Evolutionary conservation across 441 rosid species (phyloP).

Genomic region (Brassica hybrid): DNA sequence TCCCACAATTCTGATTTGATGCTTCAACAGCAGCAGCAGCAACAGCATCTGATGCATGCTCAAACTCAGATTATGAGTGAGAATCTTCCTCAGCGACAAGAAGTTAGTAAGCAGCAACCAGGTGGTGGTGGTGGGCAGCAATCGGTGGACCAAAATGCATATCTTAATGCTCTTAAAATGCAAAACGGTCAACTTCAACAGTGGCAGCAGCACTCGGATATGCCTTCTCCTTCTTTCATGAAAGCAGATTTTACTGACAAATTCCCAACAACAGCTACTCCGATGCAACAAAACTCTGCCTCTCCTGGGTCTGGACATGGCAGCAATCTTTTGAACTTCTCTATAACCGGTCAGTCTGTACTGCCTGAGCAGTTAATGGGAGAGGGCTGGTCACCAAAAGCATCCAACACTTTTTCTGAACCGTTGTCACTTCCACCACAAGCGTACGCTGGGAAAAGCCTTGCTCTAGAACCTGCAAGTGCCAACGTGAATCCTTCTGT

Average conservation of each 20-base stretch:
- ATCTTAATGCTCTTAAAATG: constrained; percentile 41
- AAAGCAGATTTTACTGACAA: constrained; percentile 54
- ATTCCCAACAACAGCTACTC: constrained; percentile 44
- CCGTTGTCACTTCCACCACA: constrained; percentile 49
- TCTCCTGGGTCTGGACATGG: constrained; percentile 54
- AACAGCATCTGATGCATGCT: constrained; percentile 46
- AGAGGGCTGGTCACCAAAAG: constrained; percentile 55
- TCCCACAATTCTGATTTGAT: constrained; percentile 41
- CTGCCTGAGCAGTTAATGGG: constrained; percentile 54
- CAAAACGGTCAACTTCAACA: constrained; percentile 61
- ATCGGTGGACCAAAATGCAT: constrained; percentile 39
- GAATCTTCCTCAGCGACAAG: constrained; percentile 49
- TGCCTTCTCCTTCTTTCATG: constrained; percentile 57
- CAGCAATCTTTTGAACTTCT: constrained; percentile 54
- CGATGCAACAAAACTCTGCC: constrained; percentile 52
- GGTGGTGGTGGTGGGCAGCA: constrained; percentile 51
- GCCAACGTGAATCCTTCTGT: constrained; percentile 44
- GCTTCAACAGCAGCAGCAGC: constrained; percentile 47
- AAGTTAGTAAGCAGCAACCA: constrained; percentile 48
- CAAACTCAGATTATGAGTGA: constrained; percentile 55
- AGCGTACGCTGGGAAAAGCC: constrained; percentile 50
- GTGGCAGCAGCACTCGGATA: constrained; percentile 47
- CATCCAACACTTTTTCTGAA: constrained; percentile 49
- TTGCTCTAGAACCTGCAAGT: constrained; percentile 41
- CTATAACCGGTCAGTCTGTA: constrained; percentile 56